Percentiles rank a stretch among this genome's conserved stretches.
These are phyloP conservation scores for Cercospora canescens DNA, from an alignment of 2,329 filamentous ascomycete species.

Conservation along the genomic window DNA sequence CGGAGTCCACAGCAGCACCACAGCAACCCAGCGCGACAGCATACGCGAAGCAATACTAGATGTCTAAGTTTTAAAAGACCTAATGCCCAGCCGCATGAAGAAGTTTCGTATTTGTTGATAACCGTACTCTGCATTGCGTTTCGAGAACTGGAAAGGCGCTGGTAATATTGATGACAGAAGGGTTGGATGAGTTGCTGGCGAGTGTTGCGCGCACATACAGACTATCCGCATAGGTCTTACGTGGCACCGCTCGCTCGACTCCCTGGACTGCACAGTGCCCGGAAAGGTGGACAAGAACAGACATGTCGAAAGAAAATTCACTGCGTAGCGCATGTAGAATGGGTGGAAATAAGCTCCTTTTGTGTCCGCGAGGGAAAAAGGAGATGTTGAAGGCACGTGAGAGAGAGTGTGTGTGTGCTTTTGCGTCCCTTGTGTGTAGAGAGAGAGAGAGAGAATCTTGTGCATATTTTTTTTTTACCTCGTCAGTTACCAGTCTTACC, in stretches of 20 bases:
- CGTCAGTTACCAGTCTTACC: not conserved
- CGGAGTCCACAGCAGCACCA: slow-evolving; percentile 8
- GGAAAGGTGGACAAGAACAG: not conserved
- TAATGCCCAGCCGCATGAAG: slow-evolving; percentile 8
- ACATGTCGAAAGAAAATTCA: not conserved
- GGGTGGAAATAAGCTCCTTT: not conserved
- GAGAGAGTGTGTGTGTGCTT: not conserved
- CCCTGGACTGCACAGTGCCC: not conserved
- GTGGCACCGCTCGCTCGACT: not conserved
- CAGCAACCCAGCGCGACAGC: slow-evolving; percentile 5
- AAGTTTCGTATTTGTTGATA: not conserved
- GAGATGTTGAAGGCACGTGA: not conserved
- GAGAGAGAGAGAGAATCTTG: not conserved
- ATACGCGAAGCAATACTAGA: slow-evolving; percentile 11
- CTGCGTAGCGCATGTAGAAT: not conserved
- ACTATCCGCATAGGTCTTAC: not conserved
- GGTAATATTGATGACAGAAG: slow-evolving; percentile 2
- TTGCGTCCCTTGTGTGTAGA: not conserved
- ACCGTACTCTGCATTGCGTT: slow-evolving; percentile 4
- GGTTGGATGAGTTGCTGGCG: not conserved
- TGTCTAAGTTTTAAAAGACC: slow-evolving; percentile 3
- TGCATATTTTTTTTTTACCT: slow-evolving; percentile 4
- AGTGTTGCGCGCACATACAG: not conserved
- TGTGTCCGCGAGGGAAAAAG: not conserved
- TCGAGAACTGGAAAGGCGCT: not conserved